A percentile compares a stretch with the other conserved stretches of the same genome.
phyloP scores from a whole-genome alignment of 129 eudicot genomes.

The Calendula officinalis region DNA sequence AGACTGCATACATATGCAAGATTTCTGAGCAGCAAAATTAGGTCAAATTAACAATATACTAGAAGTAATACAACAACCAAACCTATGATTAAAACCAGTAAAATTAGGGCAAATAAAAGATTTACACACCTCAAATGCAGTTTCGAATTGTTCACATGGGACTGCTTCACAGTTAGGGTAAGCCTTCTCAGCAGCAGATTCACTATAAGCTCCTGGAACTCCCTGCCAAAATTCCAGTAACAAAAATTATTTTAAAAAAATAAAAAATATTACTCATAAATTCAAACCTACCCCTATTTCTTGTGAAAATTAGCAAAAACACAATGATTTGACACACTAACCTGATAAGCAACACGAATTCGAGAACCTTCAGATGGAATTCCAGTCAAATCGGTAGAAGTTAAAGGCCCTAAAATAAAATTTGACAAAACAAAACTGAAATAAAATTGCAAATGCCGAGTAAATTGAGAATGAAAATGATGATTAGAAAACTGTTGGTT shows the following conservation, averaged over 20 bases:
- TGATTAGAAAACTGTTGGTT: background rate
- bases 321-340: background rate
- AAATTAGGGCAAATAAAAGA: background rate
- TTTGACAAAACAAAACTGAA: background rate
- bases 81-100: background rate
- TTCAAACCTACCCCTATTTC: no score
- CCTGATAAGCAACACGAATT: conserved; percentile 96
- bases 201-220: conserved; percentile 92
- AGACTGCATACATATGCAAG: background rate
- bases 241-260: no score
- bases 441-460: background rate
- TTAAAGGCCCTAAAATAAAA: conserved; percentile 58
- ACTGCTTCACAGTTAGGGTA: conserved; percentile 95
- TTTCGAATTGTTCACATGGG: conserved; percentile 93
- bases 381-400: conserved; percentile 52
- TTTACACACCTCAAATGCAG: conserved; percentile 75
- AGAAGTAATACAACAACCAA: conserved; percentile 5
- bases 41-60: background rate
- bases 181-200: conserved; percentile 86
- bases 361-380: conserved; percentile 59
- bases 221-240: conserved; percentile 48
- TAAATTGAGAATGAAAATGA: background rate
- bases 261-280: no score
- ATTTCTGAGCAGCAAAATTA: no score
- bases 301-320: background rate